phyloP scores from a whole-genome alignment of 208 protist genomes.

The Trypanosoma theileri region DNA sequence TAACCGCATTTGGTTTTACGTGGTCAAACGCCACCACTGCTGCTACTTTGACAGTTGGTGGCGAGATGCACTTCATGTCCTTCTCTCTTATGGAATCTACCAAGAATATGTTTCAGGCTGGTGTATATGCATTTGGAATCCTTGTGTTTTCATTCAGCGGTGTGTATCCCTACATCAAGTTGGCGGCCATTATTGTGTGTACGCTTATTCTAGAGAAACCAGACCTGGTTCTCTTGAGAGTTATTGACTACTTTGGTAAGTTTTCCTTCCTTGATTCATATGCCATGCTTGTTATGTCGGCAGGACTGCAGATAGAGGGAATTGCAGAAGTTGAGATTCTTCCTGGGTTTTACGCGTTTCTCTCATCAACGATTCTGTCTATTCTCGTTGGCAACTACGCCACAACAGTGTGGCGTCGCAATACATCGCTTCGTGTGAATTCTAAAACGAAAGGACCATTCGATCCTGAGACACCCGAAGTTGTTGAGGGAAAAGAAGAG shows the following conservation, averaged over 20 bases:
- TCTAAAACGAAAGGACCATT: not conserved
- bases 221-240: slow-evolving; percentile 37
- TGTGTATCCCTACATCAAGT: slow-evolving; percentile 90
- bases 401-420: slow-evolving; percentile 46
- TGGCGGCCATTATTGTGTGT: slow-evolving; percentile 39
- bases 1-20: slow-evolving; percentile 28
- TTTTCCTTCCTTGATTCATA: slow-evolving; percentile 88
- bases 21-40: slow-evolving; percentile 29
- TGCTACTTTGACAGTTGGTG: slow-evolving; percentile 30
- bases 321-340: slow-evolving; percentile 24
- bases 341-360: slow-evolving; percentile 34
- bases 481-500: not conserved
- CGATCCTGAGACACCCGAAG: not conserved
- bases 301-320: slow-evolving; percentile 53
- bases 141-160: slow-evolving; percentile 93
- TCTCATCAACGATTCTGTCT: slow-evolving; percentile 30
- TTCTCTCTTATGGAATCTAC: slow-evolving; percentile 87
- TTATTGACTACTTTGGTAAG: slow-evolving; percentile 85
- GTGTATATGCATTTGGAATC: slow-evolving; percentile 76
- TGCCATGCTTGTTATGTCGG: slow-evolving; percentile 63
- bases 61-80: slow-evolving; percentile 50
- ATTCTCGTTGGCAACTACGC: slow-evolving; percentile 61
- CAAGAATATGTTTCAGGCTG: slow-evolving; percentile 82
- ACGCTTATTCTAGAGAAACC: slow-evolving; percentile 35
- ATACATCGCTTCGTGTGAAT: slow-evolving; percentile 27